Conservation (phyloP, 257 asterid species). For the Ilex aquifolium region DNA sequence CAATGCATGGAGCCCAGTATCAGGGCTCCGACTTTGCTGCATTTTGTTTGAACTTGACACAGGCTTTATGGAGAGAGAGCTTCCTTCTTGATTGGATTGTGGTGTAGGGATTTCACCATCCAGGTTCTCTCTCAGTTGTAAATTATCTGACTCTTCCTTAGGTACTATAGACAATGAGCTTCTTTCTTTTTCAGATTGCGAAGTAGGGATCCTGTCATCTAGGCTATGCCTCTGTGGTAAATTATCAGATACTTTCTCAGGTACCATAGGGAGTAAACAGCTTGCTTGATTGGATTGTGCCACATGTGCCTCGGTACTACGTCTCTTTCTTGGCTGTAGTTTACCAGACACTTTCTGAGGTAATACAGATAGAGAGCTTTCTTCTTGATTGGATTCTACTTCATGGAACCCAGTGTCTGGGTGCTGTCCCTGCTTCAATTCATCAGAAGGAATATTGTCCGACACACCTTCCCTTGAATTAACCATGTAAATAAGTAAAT, state of each 20-base stretch:
- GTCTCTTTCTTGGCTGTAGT: conserved; percentile 15
- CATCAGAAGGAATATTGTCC: conserved; percentile 25
- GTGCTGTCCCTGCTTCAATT: conserved; percentile 18
- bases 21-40: conserved; percentile 19
- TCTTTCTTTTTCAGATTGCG: conserved; percentile 17
- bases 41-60: conserved; percentile 6
- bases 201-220: conserved; percentile 1
- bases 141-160: conserved; percentile 23
- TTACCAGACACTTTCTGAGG: conserved; percentile 19
- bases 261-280: conserved; percentile 11
- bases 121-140: conserved; percentile 35
- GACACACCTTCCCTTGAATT: conserved; percentile 20
- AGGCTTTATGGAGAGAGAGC: conserved; percentile 6
- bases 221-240: conserved; percentile 14
- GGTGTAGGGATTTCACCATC: conserved; percentile 23
- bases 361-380: conserved; percentile 8
- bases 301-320: conserved; percentile 13
- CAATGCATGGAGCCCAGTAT: conserved; percentile 18
- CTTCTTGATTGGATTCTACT: conserved; percentile 17
- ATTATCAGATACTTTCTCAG: conserved; percentile 21
- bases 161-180: conserved; percentile 11
- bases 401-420: neutral
- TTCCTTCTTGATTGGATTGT: conserved; percentile 17
- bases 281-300: conserved; percentile 22
- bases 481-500: conserved; percentile 23